Evolutionary conservation across 352 stramenopile genomes (phyloP).

Genomic region (Pythium diclinum): DNA sequence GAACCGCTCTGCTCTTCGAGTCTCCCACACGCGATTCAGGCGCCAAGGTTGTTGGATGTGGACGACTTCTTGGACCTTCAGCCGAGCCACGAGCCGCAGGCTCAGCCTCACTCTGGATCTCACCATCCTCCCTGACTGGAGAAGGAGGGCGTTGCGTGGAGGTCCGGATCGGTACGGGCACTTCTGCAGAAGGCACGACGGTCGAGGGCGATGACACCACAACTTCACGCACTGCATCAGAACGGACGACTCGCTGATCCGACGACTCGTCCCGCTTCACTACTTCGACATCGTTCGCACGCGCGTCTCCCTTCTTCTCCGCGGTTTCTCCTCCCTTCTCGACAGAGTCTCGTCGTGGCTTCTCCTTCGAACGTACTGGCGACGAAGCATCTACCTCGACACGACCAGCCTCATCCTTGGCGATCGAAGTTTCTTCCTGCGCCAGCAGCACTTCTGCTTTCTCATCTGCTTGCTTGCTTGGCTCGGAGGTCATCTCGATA

Average conservation of each 20-base stretch:
- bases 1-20: background rate
- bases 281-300: too few species aligned
- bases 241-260: background rate
- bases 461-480: too few species aligned
- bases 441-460: too few species aligned
- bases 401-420: too few species aligned
- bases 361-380: too few species aligned
- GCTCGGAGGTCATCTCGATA: too few species aligned
- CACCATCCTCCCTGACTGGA: slow-evolving; percentile 20
- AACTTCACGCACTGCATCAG: background rate
- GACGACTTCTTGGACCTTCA: background rate
- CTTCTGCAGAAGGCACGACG: background rate
- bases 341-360: too few species aligned
- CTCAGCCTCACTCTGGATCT: slow-evolving; percentile 18
- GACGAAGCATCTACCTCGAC: too few species aligned
- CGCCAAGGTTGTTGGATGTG: background rate
- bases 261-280: too few species aligned
- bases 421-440: too few species aligned
- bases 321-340: too few species aligned
- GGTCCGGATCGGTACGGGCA: background rate
- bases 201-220: background rate
- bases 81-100: background rate
- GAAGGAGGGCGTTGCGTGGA: background rate
- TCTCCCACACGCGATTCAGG: background rate
- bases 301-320: too few species aligned